Evolutionary conservation across 306 rosid genomes (phyloP), one percentile per base, ranked within the genome.

Genomic region (Delonix regia): DNA sequence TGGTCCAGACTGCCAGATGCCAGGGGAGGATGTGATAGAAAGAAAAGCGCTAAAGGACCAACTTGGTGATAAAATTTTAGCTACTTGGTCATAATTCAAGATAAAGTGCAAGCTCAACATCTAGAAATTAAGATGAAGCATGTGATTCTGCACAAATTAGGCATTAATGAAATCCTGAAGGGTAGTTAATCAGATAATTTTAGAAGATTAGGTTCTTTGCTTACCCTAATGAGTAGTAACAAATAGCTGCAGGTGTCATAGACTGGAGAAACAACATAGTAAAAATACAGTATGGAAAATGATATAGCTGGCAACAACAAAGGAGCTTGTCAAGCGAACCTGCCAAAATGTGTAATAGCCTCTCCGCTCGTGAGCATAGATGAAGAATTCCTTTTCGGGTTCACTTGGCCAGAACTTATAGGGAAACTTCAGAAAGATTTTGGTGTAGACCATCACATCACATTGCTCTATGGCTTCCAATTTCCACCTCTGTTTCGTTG

Each of bases 281-380:
- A n/a, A 28, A 60, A 61, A 62, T 24, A 52, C 19, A 74, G 64
- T 9, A 74, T 65, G 77, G 60, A 62, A 78, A 82, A 65, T 80
- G 74, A 78, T 18, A 59, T 38, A 77, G 85, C 71, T 52, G 63
- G 81, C 81, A 69, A 69, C 42, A 36, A 75, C 15, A 38, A 34
- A 27, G 66, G 10, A 78, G 55, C 39, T 56, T 51, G 44, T 34
- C 10, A 47, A 72, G 71, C 86, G 47, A 80, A 95, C 99, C 99
- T 95, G 99, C 99, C 99, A 95, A 91, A 95, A 95, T 71, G 99
- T 95, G 89, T 89, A 95, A 83, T 95, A 92, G 79, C 99, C 99
- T 86, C 99, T 87, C 55, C 87, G 72, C 77, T 95, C 99, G 78
- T 95, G 98, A 80, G 99, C 99, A 85, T 92, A 95, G 73, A 95